Conservation (phyloP, 441 rosid genomes). For the Populus hybrid region DNA sequence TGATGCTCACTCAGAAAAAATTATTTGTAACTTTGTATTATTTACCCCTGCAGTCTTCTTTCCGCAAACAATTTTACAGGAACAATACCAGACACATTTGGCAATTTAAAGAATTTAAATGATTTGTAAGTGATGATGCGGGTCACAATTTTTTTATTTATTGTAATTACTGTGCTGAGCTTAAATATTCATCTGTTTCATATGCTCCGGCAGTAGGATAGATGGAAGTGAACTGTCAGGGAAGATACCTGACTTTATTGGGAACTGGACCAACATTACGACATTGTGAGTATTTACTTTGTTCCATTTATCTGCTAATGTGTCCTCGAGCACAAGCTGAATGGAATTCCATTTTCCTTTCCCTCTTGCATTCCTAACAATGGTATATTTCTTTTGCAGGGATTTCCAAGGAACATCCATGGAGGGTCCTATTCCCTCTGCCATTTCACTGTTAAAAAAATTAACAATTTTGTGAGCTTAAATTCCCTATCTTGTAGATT, state of each 20-base stretch:
- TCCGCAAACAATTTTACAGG: constrained; percentile 71
- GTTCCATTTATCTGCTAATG: background rate
- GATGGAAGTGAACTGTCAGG: constrained; percentile 79
- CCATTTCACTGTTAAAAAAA: constrained; percentile 46
- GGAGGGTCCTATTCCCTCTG: constrained; percentile 82
- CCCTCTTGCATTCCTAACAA: background rate
- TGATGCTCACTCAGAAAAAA: too few species aligned
- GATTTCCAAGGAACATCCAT: constrained; percentile 76
- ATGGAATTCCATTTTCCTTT: background rate
- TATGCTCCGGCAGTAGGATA: constrained; percentile 45
- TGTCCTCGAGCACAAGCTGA: background rate
- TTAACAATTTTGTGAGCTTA: constrained; percentile 50
- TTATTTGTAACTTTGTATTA: background rate
- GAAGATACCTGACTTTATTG: constrained; percentile 73
- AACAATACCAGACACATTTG: constrained; percentile 58
- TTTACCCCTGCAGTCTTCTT: constrained; percentile 36
- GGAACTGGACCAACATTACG: constrained; percentile 58
- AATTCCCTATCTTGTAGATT: too few species aligned
- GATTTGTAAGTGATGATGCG: constrained; percentile 57
- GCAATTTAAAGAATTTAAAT: constrained; percentile 53
- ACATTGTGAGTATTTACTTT: constrained; percentile 47
- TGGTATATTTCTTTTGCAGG: constrained; percentile 28
- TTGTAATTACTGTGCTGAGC: background rate
- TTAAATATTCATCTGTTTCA: too few species aligned
- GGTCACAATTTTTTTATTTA: background rate